Percentiles rank a stretch among this genome's conserved stretches.
Evolutionary conservation across 306 rosid genomes (phyloP).

Genomic region (Begonia masoniana): DNA sequence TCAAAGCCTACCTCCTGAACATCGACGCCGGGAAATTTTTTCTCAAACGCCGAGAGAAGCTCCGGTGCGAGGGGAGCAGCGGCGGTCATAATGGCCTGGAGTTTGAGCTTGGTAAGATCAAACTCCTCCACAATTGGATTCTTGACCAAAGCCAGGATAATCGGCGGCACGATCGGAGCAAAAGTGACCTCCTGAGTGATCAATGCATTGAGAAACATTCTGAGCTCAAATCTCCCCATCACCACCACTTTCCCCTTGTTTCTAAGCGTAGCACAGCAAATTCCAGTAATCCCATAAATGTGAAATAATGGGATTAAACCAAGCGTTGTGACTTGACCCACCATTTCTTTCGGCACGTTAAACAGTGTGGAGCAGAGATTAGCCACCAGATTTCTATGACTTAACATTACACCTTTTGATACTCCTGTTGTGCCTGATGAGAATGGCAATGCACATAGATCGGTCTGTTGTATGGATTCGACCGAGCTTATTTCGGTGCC

Average conservation of each 20-base stretch:
- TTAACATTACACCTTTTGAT: constrained; percentile 89
- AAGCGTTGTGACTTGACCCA: constrained; percentile 62
- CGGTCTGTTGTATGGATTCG: constrained; percentile 39
- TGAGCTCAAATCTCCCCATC: constrained; percentile 67
- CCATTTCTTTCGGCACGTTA: constrained; percentile 37
- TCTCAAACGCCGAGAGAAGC: constrained; percentile 48
- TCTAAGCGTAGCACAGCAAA: constrained; percentile 73
- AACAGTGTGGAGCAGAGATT: constrained; percentile 79
- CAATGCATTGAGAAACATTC: constrained; percentile 58
- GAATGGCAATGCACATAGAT: constrained; percentile 88
- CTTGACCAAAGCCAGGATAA: constrained; percentile 66
- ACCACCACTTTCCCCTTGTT: constrained; percentile 88
- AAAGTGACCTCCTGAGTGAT: constrained; percentile 59
- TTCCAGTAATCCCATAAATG: constrained; percentile 86
- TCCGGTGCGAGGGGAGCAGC: constrained; percentile 96
- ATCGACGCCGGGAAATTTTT: constrained; percentile 63
- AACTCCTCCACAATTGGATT: constrained; percentile 72
- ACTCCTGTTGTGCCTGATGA: constrained; percentile 94
- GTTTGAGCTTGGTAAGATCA: constrained; percentile 70
- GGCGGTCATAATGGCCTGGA: constrained; percentile 76
- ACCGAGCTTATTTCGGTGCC: constrained; percentile 12
- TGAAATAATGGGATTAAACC: constrained; percentile 86
- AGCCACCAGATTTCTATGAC: constrained; percentile 65
- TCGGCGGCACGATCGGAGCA: constrained; percentile 90
- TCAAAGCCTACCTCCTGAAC: constrained; percentile 52